Conservation (phyloP, 1,139 yeast species). For the Kodamaea suecica region DNA sequence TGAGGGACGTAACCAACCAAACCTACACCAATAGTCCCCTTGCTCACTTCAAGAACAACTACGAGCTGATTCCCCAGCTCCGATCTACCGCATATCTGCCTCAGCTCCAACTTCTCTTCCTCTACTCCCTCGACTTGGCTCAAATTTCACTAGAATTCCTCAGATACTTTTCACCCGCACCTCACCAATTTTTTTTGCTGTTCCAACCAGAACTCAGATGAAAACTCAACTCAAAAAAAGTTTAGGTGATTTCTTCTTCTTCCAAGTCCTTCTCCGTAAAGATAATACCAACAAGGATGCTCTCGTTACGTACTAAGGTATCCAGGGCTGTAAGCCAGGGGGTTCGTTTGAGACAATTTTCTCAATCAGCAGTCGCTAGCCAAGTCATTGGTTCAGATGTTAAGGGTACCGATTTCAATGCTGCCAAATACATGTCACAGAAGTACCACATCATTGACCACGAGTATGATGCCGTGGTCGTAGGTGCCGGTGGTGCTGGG, state of each 20-base stretch:
- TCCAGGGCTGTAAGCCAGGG: constrained; percentile 8
- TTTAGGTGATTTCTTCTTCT: not conserved
- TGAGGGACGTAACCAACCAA: too few species aligned
- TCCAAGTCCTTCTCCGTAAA: too few species aligned
- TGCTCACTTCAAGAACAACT: too few species aligned
- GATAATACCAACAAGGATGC: constrained; percentile 13
- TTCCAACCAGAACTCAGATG: too few species aligned
- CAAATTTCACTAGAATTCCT: too few species aligned
- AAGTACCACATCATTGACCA: constrained; percentile 93
- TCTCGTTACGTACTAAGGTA: constrained; percentile 14
- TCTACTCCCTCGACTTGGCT: too few species aligned
- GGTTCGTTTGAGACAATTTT: constrained; percentile 18
- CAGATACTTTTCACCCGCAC: constrained; percentile 1
- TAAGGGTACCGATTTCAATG: constrained; percentile 48
- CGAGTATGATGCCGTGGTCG: constrained; percentile 96
- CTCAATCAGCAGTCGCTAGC: constrained; percentile 26
- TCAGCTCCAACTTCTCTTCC: too few species aligned
- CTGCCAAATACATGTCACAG: constrained; percentile 47
- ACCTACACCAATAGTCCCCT: too few species aligned
- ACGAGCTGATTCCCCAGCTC: too few species aligned
- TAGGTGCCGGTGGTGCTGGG: constrained; percentile 99
- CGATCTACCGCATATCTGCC: too few species aligned
- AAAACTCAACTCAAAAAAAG: not conserved
- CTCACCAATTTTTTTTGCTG: not conserved
- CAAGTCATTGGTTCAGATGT: constrained; percentile 45